Conservation (phyloP, 495 filamentous ascomycete species). For the Zalerion maritima region DNA sequence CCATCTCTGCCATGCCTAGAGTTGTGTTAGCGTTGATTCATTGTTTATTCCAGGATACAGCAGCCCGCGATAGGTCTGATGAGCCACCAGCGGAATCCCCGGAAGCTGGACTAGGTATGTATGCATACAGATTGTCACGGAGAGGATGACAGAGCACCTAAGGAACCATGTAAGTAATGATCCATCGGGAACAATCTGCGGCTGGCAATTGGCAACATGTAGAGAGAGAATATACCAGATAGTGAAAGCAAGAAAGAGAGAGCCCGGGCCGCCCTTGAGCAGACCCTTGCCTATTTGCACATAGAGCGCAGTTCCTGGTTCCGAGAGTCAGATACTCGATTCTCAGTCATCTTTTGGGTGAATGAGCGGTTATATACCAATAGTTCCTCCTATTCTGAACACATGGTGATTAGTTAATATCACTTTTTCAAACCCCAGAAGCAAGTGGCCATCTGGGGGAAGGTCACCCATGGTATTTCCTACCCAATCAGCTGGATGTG, state of each 20-base stretch:
- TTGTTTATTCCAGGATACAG: too few species aligned
- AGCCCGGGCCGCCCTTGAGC: constrained; percentile 58
- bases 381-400: constrained; percentile 50
- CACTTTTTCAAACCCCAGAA: too few species aligned
- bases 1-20: constrained; percentile 56
- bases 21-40: too few species aligned
- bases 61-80: too few species aligned
- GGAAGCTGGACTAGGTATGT: too few species aligned
- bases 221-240: constrained; percentile 47
- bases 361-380: constrained; percentile 20
- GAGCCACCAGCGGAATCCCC: too few species aligned
- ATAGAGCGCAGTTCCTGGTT: constrained; percentile 62
- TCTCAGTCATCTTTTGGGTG: too few species aligned
- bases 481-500: constrained; percentile 41
- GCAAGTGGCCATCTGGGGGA: not conserved
- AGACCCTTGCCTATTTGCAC: constrained; percentile 56
- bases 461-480: constrained; percentile 16
- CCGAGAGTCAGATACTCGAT: too few species aligned
- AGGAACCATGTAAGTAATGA: too few species aligned
- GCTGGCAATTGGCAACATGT: constrained; percentile 43
- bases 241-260: constrained; percentile 62
- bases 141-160: constrained; percentile 55
- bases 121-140: constrained; percentile 52
- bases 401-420: constrained; percentile 16
- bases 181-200: constrained; percentile 51